Conservation (phyloP, 352 stramenopile species). For the Phytopythium litorale region DNA sequence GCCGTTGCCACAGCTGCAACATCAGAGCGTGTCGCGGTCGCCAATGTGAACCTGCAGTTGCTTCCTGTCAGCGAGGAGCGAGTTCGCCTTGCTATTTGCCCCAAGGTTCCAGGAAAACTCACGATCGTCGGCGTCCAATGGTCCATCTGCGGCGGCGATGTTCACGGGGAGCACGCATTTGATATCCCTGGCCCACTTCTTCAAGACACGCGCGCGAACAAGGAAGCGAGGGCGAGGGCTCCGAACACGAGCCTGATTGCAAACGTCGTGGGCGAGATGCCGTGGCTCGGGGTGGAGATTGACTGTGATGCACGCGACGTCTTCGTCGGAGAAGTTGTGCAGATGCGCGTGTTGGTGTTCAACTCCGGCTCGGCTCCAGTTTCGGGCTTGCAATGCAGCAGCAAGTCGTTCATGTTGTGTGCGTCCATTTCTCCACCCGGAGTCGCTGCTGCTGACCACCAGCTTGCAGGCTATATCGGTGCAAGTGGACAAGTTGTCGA, state of each 20-base stretch:
- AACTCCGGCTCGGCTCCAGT: slow-evolving; percentile 59
- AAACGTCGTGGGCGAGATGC: slow-evolving; percentile 68
- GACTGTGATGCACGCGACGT: slow-evolving; percentile 32
- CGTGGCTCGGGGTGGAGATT: slow-evolving; percentile 76
- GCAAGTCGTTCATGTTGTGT: slow-evolving; percentile 60
- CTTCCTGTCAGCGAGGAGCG: slow-evolving; percentile 73
- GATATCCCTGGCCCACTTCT: slow-evolving; percentile 75
- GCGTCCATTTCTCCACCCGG: slow-evolving; percentile 16
- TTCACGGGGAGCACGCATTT: slow-evolving; percentile 79
- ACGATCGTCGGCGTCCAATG: slow-evolving; percentile 70
- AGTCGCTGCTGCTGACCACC: slow-evolving; percentile 4
- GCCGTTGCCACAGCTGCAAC: background rate
- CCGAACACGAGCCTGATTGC: slow-evolving; percentile 76
- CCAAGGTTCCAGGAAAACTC: slow-evolving; percentile 51
- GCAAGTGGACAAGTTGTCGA: slow-evolving; percentile 62
- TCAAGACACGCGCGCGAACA: slow-evolving; percentile 74
- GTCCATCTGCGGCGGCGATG: slow-evolving; percentile 79
- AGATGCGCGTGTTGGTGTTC: slow-evolving; percentile 41
- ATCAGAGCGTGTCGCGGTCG: slow-evolving; percentile 41
- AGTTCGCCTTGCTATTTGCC: slow-evolving; percentile 62
- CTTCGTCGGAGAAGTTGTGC: slow-evolving; percentile 64
- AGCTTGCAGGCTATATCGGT: slow-evolving; percentile 52
- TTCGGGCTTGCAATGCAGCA: slow-evolving; percentile 53
- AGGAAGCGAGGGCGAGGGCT: slow-evolving; percentile 64
- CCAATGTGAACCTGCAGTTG: slow-evolving; percentile 71